Conservation (phyloP, 495 filamentous ascomycete genomes). For the Aspergillus panamensis region DNA sequence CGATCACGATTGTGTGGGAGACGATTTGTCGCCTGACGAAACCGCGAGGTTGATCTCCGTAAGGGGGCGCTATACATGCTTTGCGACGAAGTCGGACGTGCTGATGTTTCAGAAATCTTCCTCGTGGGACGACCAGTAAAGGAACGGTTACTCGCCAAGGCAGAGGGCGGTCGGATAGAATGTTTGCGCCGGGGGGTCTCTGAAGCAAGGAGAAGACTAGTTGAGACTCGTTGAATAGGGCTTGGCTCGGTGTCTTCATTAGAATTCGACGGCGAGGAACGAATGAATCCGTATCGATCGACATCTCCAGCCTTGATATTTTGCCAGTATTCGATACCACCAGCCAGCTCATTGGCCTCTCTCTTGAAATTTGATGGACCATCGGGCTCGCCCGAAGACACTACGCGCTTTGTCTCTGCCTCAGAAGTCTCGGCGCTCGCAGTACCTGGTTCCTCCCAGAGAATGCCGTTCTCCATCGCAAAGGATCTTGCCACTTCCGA, state of each 20-base stretch:
- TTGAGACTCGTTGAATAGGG: conserved; percentile 63
- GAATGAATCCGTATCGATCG: conserved; percentile 94
- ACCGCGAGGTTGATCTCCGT: conserved; percentile 40
- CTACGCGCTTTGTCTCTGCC: conserved; percentile 20
- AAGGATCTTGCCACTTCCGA: conserved; percentile 42
- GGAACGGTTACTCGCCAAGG: conserved; percentile 39
- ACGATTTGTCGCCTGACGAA: conserved; percentile 66
- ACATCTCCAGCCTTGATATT: conserved; percentile 83
- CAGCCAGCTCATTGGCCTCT: conserved; percentile 63
- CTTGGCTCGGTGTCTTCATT: conserved; percentile 42
- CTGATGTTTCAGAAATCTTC: conserved; percentile 34
- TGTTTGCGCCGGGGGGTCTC: conserved; percentile 58
- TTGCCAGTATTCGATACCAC: conserved; percentile 94
- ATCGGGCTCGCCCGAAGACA: conserved; percentile 14
- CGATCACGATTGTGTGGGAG: conserved; percentile 74
- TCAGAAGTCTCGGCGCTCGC: conserved; percentile 42
- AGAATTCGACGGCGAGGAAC: conserved; percentile 39
- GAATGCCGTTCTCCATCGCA: conserved; percentile 55
- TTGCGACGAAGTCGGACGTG: conserved; percentile 46
- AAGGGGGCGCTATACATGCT: conserved; percentile 41
- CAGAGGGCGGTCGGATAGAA: conserved; percentile 48
- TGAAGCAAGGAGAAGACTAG: conserved; percentile 59
- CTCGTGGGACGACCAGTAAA: conserved; percentile 55
- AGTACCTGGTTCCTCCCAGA: conserved; percentile 53
- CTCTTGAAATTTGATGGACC: conserved; percentile 34